Evolutionary conservation across 116 monocot species (phyloP), one percentile per base, ranked within the genome.

Genomic region (Posidonia oceanica): DNA sequence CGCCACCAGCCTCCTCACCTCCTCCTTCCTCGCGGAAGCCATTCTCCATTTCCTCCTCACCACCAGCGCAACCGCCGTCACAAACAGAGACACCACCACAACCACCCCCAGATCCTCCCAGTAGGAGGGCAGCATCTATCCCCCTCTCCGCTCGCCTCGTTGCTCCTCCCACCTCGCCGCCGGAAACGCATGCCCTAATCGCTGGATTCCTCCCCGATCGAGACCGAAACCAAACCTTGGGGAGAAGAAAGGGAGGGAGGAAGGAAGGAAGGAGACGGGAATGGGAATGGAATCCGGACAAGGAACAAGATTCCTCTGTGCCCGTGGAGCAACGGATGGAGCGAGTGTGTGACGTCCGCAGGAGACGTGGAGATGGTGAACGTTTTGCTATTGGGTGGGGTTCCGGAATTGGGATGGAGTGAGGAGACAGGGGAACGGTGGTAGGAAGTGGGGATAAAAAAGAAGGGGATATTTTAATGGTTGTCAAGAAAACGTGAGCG

Each of bases 1-100:
- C 52, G 66, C 66, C 66, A 80, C 73, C 36, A 90, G 83, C 37
- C 90, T 80, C 73, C 54, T 48, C 66, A 94, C 76, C 83, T 94
- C 94, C 78, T 74, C 85, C 70, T 71, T 52, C 72, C 90, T 75
- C 37, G 74, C 81, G 53, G 40, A 72, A n/a, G 94, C 80, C 37
- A 62, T 39, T 75, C 75, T 75, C 90, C 87, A 85, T 75, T 69
- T 83, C 72, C 78, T 65, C 29, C 81, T 83, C 54, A 74, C 54
- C 37, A 74, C 53, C 36, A 80, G 57, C 17, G 54, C 74, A n/a
- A 88, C 22, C 36, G 67, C 76, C 7, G 77, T 65, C 44, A 69
- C 64, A 52, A 79, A 14, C 20, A 81, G 41, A 37, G 64, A 53
- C 41, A 67, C 62, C 44, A 64, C 53, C 59, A 67, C 39, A 40